A percentile compares a stretch with the other conserved stretches of the same genome.
Conservation (phyloP, 352 stramenopile genomes). For the Phytophthora cryptogea region DNA sequence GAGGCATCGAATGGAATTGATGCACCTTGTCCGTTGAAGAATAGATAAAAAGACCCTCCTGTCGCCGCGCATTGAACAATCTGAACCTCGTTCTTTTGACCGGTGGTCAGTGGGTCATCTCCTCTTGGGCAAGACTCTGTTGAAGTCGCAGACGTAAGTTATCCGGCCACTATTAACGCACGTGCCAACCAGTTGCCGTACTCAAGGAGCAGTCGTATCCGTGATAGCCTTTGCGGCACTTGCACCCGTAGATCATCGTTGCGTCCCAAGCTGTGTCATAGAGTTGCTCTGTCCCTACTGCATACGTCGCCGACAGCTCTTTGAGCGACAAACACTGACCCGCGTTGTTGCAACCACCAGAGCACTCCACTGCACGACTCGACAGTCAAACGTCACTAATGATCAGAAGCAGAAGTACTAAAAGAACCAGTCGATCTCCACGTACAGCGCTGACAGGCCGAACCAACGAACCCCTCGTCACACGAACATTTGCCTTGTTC, state of each 20-base stretch:
- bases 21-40: constrained; percentile 60
- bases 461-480: constrained; percentile 71
- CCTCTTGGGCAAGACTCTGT: constrained; percentile 78
- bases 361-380: constrained; percentile 51
- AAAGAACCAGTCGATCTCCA: not conserved
- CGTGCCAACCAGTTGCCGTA: constrained; percentile 10
- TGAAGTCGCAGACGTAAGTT: not conserved
- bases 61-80: constrained; percentile 78
- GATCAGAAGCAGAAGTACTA: not conserved
- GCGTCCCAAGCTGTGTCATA: constrained; percentile 70
- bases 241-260: constrained; percentile 87
- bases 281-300: constrained; percentile 50
- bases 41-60: constrained; percentile 67
- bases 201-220: constrained; percentile 86
- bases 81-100: constrained; percentile 87
- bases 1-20: constrained; percentile 63
- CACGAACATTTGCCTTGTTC: constrained; percentile 56
- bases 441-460: constrained; percentile 71
- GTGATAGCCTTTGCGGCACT: constrained; percentile 80
- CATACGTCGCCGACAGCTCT: constrained; percentile 50
- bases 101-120: constrained; percentile 86
- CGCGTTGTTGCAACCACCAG: constrained; percentile 41
- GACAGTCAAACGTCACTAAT: not conserved
- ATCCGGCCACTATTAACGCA: not conserved
- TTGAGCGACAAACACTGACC: constrained; percentile 75